Evolutionary conservation across 2,329 filamentous ascomycete genomes (phyloP), one percentile per base, ranked within the genome.

Genomic region (Alternaria sp.): DNA sequence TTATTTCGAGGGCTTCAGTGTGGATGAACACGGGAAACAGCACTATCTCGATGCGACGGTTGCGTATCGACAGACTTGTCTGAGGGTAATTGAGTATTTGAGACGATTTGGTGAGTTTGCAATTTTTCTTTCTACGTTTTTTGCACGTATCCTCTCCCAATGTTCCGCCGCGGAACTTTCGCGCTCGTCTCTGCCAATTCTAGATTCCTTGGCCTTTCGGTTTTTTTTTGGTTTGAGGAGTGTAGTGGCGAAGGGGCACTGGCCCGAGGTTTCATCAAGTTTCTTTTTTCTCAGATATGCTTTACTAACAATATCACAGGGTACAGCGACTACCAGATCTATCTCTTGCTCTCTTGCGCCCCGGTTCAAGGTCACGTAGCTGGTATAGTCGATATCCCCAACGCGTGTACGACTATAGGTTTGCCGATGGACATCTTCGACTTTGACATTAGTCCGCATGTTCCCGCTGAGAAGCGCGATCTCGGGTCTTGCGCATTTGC

Each of bases 351-450:
- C 47, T 94, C 91, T 16, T 95, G 92, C 75, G 93, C 93, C 0
- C 93, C 94, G 0, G 86, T 97, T 5, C 91, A 96, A 77, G 94
- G 94, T 0, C 92, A 96, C 73, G 87, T 97, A 52, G 94, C 93
- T 1, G 93, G 94, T 0, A 91, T 97, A 57, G 93, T 96, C 8
- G 93, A 96, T 77, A 81, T 96, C 49, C 93, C 93, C 0, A 96
- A 97, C 75, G 92, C 91, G 0, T 97, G 94, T 74, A 96, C 93
- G 4, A 97, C 94, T 0, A 82, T 97, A 60, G 93, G 93, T 0
- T 75, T 97, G 54, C 94, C 94, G 1, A 92, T 96, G 84, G 94
- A 97, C 79, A 96, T 97, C 54, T 97, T 97, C 71, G 92, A 95
- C 73, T 96, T 97, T 78, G 93, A 97, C 75, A 94, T 97, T 67